Evolutionary conservation across 768 basidiomycete species (phyloP), one percentile per base, ranked within the genome.

Genomic region (Daedalea quercina): DNA sequence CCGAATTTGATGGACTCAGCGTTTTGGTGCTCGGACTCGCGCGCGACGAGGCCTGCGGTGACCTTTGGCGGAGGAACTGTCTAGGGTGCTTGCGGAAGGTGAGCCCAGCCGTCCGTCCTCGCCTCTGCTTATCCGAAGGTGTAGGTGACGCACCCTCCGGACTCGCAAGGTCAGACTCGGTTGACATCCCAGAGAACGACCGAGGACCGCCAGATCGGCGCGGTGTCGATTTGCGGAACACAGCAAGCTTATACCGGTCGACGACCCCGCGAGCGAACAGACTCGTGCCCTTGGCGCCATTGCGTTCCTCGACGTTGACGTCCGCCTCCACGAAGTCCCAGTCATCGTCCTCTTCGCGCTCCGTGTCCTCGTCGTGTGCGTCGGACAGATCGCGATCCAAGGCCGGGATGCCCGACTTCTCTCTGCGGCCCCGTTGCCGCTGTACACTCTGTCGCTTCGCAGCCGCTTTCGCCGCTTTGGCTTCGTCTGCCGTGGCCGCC

Each of bases 231-330:
- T 91, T 92, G 51, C 90, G 79, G 78, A 92, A 92, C 20, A 92
- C 90, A 15, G 87, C 83, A 50, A 95, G 73, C 53, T 81, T 77
- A 65, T 94, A 95, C 50, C 87, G 78, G 65, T 95, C 92, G 48
- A 93, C 90, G 45, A 94, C 88, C 4, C 92, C 92, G n/a, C 91
- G 82, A 41, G 92, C 86, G 63, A 93, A 94, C 35, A 94, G 76
- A 63, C 85, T 93, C 19, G 82, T 80, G 7, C 83, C 90, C 63
- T 84, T 83, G 23, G 84, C 72, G 17, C 90, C 90, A 56, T 93
- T 92, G 55, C 84, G 76, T 53, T 91, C 90, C 63, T 90, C 90
- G n/a, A 81, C 83, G 37, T 40, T 15, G 42, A 65, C 64, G 9
- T 61, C 58, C 35, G 79, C 80, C 61, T 92, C 89, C 55, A 95